Conservation (phyloP, 2,329 filamentous ascomycete species). For the Fusarium nematophilum region DNA sequence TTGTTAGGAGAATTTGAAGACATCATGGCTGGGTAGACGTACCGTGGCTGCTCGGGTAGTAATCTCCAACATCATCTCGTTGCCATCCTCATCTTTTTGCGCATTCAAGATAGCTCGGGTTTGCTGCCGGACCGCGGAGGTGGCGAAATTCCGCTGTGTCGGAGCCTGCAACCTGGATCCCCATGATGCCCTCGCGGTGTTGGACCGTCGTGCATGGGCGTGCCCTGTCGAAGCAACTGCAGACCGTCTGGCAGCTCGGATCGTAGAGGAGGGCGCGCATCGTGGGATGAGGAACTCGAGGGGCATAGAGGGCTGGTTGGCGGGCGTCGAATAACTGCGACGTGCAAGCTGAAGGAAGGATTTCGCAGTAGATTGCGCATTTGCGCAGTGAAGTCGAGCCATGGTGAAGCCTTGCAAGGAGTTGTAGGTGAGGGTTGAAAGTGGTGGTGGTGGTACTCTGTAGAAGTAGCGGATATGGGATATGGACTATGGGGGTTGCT, state of each 20-base stretch:
- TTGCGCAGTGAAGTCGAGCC: constrained; percentile 52
- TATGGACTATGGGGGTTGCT: constrained; percentile 34
- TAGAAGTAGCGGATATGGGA: constrained; percentile 24
- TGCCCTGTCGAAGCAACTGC: neutral
- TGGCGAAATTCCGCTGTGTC: constrained; percentile 50
- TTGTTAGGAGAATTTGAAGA: constrained; percentile 18
- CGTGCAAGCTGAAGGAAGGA: constrained; percentile 57
- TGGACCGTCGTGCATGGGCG: neutral
- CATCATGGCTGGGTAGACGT: constrained; percentile 39
- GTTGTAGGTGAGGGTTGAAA: constrained; percentile 8
- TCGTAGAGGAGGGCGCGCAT: constrained; percentile 28
- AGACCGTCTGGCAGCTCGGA: constrained; percentile 3
- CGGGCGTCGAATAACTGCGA: constrained; percentile 46
- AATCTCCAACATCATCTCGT: constrained; percentile 85
- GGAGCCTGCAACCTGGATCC: constrained; percentile 10
- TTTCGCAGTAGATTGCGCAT: constrained; percentile 52
- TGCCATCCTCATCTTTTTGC: constrained; percentile 82
- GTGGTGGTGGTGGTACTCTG: constrained; percentile 9
- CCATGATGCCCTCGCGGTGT: neutral
- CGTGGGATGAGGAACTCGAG: constrained; percentile 57
- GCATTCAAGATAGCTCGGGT: constrained; percentile 75
- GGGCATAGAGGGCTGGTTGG: constrained; percentile 41
- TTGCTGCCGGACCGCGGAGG: constrained; percentile 49
- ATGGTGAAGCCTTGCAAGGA: constrained; percentile 39
- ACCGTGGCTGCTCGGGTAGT: constrained; percentile 85